Evolutionary conservation across 78 protist genomes (phyloP).

Genomic region (Protostelium mycophagum): DNA sequence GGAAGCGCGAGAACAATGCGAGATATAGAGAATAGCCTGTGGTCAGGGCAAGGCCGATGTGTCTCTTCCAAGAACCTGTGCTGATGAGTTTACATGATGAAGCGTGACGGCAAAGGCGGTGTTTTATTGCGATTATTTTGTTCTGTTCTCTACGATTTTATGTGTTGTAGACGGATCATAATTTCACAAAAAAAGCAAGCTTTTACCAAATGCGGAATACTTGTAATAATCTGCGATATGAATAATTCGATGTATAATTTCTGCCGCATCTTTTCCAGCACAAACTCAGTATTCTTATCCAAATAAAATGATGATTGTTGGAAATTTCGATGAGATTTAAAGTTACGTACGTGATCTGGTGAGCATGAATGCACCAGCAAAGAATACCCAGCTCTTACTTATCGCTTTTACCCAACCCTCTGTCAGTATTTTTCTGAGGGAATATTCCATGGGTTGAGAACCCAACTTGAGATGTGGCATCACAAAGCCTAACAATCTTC

Average conservation of each 20-base stretch:
- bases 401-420: conserved; percentile 23
- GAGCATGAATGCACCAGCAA: conserved; percentile 26
- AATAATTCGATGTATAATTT: neutral
- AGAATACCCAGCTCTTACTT: conserved; percentile 54
- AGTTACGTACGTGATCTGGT: conserved; percentile 11
- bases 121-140: too few species aligned
- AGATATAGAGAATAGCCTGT: conserved; percentile 44
- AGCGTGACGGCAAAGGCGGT: too few species aligned
- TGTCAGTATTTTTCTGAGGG: neutral
- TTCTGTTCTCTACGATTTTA: too few species aligned
- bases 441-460: neutral
- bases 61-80: conserved; percentile 52
- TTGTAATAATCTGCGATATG: neutral
- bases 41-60: conserved; percentile 21
- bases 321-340: too few species aligned
- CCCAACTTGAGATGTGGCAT: neutral
- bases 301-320: too few species aligned
- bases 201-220: too few species aligned
- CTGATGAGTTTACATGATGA: too few species aligned
- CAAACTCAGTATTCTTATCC: too few species aligned
- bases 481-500: neutral
- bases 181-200: too few species aligned
- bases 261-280: too few species aligned
- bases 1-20: conserved; percentile 38
- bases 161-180: too few species aligned